Evolutionary conservation across 2,329 filamentous ascomycete genomes (phyloP), one percentile per base, ranked within the genome.

Genomic region (Myriosclerotinia curreyana): DNA sequence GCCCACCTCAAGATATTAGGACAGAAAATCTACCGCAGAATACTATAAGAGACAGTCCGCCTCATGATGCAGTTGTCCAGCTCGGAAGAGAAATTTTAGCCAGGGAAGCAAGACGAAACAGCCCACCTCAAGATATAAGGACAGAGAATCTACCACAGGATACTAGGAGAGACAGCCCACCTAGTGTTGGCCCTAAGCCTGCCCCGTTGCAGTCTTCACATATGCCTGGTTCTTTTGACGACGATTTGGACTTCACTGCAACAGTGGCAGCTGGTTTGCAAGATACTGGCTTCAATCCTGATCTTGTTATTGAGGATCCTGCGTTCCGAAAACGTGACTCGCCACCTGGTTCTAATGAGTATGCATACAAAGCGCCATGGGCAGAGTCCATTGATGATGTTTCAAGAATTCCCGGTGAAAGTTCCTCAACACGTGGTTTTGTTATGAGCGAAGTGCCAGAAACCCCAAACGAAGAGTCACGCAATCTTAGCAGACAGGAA

Each of bases 161-260:
- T 15, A 28, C 38, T 11, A 64, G 51, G 66, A 64, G 59, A 62
- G 65, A 79, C 8, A 71, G 67, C 31, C 81, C 83, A 20, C 83
- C 83, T 36, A 72, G 80, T 25, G 80, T 83, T 22, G 86, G 87
- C 4, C 82, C 85, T 4, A 86, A 87, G 70, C 83, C 83, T 11
- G 67, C 44, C 20, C n/a, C 60, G 31, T 42, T 36, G 46, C 77
- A 77, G 59, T 70, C 72, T 25, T 72, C 79, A 51, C 80, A 83
- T 64, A 83, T 88, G 74, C 86, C 88, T 31, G 88, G 88, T 25
- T 77, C 82, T 12, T 92, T 89, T 71, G 83, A 78, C 1, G 83
- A 87, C 64, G 89, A 91, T 69, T 76, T 88, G 11, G 86, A 86
- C 60, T 91, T 92, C 69, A 85, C 86, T 9, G 89, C 88, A 36